Base-by-base conservation (phyloP, 805 yeast species). In the Ascoidea rubescens region DNA sequence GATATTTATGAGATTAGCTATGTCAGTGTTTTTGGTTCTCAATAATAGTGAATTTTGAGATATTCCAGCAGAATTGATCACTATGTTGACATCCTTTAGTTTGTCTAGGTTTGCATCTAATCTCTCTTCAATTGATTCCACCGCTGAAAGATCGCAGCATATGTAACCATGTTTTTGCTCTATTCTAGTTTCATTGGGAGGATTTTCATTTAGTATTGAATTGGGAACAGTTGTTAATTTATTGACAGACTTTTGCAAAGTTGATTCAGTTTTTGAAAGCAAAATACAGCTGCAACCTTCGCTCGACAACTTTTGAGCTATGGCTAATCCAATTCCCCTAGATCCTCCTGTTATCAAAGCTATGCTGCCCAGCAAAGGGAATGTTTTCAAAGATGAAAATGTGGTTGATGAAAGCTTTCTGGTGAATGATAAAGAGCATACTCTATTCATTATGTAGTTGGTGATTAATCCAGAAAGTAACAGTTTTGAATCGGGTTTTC, bases 281-380 rank as follows among this genome's bases (percentile, higher is more conserved):
- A 84, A 61, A 0, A 80, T 69, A 5, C 80, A 67, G 21, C 67
- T 67, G 31, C 77, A 74, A 1, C 90, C 90, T 32, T 67, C 57
- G 0, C 55, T 49, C 0, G 87, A 75, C 31, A 84, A 66, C 33
- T 59, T 62, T 42, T 61, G 56, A 0, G 88, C 82, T 16, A 85
- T 74, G 0, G 72, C 72, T 4, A 70, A 65, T 0, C 93, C 93
- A 12, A 84, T 67, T 0, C 93, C 91, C 48, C 74, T 66, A 0
- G 89, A 79, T 0, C 83, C 89, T 1, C 93, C 93, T 0, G 88
- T 82, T 1, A 83, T 64, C 4, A 78, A 57, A 0, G 81, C 82
- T n/a, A 71, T 70, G 52, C 60, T 62, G 2, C 66, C 67, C 5
- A 45, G 5, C 12, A 53, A 45, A 4, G 50, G 47, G 28, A 43